Evolutionary conservation across 2,329 filamentous ascomycete species (phyloP).

Genomic region (Xylariaceae sp.): DNA sequence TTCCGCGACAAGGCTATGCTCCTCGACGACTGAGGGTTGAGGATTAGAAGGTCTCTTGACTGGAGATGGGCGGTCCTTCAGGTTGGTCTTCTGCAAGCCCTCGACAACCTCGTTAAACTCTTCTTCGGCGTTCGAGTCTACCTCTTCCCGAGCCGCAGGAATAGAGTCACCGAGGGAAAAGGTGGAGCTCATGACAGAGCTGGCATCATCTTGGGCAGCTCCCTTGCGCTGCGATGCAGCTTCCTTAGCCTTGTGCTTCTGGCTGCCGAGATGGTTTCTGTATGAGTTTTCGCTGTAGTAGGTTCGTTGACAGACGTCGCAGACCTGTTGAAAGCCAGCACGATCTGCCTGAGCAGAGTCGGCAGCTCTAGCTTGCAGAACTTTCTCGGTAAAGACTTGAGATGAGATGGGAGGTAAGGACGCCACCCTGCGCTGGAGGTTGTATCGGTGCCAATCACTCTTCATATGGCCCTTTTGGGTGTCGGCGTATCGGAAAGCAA

Average conservation of each 20-base stretch:
- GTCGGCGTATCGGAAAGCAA: conserved; percentile 91
- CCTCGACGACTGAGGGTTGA: conserved; percentile 34
- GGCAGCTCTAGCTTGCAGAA: conserved; percentile 81
- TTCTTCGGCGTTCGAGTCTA: conserved; percentile 65
- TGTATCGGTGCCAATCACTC: conserved; percentile 98
- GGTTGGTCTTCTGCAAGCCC: conserved; percentile 63
- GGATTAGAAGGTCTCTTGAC: conserved; percentile 53
- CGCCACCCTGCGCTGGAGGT: conserved; percentile 90
- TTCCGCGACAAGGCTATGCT: conserved; percentile 37
- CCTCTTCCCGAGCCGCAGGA: conserved; percentile 37
- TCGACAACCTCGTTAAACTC: conserved; percentile 77
- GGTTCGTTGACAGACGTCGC: conserved; percentile 79
- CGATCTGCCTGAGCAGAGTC: conserved; percentile 81
- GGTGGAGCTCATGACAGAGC: conserved; percentile 83
- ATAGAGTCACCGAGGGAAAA: conserved; percentile 86
- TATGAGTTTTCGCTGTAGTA: conserved; percentile 97
- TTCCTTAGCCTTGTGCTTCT: conserved; percentile 77
- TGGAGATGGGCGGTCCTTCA: conserved; percentile 38
- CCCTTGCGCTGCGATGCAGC: conserved; percentile 39
- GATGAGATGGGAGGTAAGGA: conserved; percentile 86
- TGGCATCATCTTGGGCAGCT: conserved; percentile 56
- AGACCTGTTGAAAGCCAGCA: conserved; percentile 81
- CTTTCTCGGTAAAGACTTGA: conserved; percentile 92
- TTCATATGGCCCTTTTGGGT: conserved; percentile 95
- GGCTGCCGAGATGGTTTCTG: conserved; percentile 84